These are phyloP conservation scores for Datura wrightii DNA, from an alignment of 257 asterid species.

Conservation along the genomic window DNA sequence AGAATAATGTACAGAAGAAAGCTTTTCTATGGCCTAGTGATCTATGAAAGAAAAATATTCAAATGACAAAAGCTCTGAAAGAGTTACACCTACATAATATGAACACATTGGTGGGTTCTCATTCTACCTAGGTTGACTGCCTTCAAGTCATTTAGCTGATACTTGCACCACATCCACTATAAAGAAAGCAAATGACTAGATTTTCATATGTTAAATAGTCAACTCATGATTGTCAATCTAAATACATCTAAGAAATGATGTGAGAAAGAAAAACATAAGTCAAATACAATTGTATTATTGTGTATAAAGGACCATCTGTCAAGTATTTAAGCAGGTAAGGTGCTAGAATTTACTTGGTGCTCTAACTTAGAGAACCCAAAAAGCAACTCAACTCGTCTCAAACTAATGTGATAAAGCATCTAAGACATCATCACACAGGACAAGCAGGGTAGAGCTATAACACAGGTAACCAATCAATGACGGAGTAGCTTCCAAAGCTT, in stretches of 20 bases:
- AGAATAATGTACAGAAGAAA: conserved; percentile 3
- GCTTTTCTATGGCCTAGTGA: not conserved
- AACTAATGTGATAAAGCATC: not conserved
- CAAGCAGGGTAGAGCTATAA: not conserved
- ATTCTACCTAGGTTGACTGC: conserved; percentile 17
- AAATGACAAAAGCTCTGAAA: not conserved
- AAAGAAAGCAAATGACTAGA: not conserved
- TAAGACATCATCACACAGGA: not conserved
- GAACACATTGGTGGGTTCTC: not conserved
- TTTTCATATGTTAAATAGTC: not conserved
- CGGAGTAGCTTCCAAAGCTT: conserved; percentile 1
- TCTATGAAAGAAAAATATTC: not conserved
- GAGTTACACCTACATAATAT: not conserved
- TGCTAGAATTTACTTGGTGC: not conserved
- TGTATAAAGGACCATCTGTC: not conserved
- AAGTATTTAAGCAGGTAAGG: conserved; percentile 20
- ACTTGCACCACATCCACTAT: not conserved
- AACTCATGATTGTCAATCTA: not conserved
- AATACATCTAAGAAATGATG: not conserved
- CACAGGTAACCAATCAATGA: conserved; percentile 7
- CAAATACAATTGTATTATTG: not conserved
- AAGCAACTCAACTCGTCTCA: not conserved
- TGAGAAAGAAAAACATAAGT: not conserved
- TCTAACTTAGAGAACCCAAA: not conserved
- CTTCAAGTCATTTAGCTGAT: not conserved